Conservation (phyloP, 2,329 filamentous ascomycete species). For the Fusarium sp. region DNA sequence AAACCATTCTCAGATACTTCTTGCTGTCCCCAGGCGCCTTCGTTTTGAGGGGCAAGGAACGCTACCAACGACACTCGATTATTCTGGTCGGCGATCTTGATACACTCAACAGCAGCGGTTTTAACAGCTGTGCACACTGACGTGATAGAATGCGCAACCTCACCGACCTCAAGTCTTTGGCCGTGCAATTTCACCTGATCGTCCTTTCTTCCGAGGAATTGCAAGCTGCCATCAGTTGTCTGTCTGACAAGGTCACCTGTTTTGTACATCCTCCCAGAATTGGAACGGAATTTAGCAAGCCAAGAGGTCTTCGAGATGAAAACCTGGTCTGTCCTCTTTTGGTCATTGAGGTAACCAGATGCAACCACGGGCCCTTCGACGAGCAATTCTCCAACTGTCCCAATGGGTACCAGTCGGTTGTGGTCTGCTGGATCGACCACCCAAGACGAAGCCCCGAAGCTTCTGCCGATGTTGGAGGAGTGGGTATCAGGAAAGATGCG, state of each 20-base stretch:
- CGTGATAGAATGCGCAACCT: neutral
- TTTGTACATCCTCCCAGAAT: slow-evolving; percentile 7
- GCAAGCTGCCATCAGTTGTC: neutral
- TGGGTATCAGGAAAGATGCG: neutral
- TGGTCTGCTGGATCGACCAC: neutral
- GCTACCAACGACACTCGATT: slow-evolving; percentile 2
- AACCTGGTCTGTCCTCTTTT: neutral
- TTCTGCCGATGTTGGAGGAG: neutral
- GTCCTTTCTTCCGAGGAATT: slow-evolving; percentile 10
- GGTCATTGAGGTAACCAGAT: slow-evolving; percentile 3
- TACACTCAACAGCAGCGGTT: slow-evolving; percentile 2
- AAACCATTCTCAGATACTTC: neutral
- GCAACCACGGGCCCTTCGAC: neutral
- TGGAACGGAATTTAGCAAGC: neutral
- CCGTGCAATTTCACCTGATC: slow-evolving; percentile 11
- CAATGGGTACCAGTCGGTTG: slow-evolving; percentile 3
- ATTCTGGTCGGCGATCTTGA: slow-evolving; percentile 1
- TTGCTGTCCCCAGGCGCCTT: neutral
- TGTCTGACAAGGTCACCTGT: slow-evolving; percentile 9
- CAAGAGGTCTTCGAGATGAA: neutral
- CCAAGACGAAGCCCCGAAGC: neutral
- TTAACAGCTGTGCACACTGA: neutral
- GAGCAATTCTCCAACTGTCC: neutral
- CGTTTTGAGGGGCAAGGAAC: neutral
- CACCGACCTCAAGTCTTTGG: slow-evolving; percentile 10